Evolutionary conservation across 257 asterid genomes (phyloP).

Genomic region (Solanum megistacrolobum): DNA sequence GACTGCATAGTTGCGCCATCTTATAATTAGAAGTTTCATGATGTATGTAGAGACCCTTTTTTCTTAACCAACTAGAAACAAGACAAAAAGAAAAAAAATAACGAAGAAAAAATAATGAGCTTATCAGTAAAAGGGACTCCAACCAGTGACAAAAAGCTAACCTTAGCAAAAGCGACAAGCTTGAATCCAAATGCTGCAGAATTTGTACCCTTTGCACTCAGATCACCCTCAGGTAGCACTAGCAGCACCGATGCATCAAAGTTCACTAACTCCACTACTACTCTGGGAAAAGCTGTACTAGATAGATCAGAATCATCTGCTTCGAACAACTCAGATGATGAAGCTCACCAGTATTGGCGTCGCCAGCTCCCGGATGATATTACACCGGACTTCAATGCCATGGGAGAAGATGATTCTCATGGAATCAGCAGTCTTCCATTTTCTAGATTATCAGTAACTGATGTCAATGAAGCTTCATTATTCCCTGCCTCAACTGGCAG

Average conservation of each 20-base stretch:
- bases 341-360: conserved; percentile 74
- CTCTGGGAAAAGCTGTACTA: conserved; percentile 52
- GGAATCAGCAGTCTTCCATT: conserved; percentile 51
- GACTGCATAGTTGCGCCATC: conserved; percentile 2
- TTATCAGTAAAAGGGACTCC: conserved; percentile 53
- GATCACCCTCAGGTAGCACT: conserved; percentile 37
- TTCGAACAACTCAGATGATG: conserved; percentile 78
- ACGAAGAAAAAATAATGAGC: conserved; percentile 39
- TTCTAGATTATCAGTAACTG: conserved; percentile 48
- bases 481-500: conserved; percentile 32
- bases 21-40: conserved; percentile 1
- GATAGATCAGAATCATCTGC: conserved; percentile 64
- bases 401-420: conserved; percentile 54
- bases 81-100: background rate
- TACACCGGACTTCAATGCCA: conserved; percentile 68
- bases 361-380: conserved; percentile 92
- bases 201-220: conserved; percentile 67
- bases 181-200: conserved; percentile 93
- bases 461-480: conserved; percentile 33
- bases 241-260: conserved; percentile 30
- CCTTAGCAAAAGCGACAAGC: conserved; percentile 35
- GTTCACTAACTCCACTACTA: conserved; percentile 18
- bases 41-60: conserved; percentile 14
- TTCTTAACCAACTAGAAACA: background rate
- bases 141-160: conserved; percentile 45